phyloP scores from a whole-genome alignment of 495 filamentous ascomycete species.

The Barbatosphaeria neglecta region DNA sequence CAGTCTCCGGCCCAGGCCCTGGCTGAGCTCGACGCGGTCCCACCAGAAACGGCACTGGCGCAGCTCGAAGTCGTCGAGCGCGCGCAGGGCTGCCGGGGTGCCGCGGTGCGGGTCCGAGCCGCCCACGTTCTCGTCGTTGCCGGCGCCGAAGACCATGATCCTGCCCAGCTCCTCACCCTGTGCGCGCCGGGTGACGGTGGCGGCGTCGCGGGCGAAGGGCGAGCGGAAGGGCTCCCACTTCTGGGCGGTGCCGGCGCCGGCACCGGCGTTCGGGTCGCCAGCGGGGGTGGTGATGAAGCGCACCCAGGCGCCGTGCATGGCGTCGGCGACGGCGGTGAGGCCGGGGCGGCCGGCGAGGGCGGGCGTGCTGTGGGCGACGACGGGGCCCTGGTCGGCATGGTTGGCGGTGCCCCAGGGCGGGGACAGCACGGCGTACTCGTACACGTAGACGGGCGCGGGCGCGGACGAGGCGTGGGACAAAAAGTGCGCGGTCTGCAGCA shows the following conservation, averaged over 20 bases:
- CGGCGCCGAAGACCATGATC: constrained; percentile 47
- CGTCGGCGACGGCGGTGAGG: constrained; percentile 36
- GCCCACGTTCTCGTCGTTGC: constrained; percentile 44
- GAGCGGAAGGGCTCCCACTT: constrained; percentile 20
- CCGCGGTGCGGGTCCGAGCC: constrained; percentile 26
- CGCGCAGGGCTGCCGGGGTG: constrained; percentile 27
- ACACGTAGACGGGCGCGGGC: constrained; percentile 36
- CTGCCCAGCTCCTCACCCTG: constrained; percentile 16
- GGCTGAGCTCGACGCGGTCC: constrained; percentile 24
- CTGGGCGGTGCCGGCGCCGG: constrained; percentile 12
- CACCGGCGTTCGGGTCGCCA: constrained; percentile 37
- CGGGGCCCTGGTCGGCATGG: constrained; percentile 46
- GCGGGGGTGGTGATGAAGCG: constrained; percentile 35
- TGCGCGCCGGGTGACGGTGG: too few relatives aligned
- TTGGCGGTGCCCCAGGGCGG: constrained; percentile 39
- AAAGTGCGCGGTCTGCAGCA: constrained; percentile 47
- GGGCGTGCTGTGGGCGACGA: constrained; percentile 41
- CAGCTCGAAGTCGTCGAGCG: constrained; percentile 30
- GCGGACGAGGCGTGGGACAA: constrained; percentile 17
- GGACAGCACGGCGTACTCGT: constrained; percentile 44
- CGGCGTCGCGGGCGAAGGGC: constrained; percentile 4
- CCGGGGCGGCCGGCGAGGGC: constrained; percentile 26
- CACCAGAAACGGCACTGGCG: constrained; percentile 50
- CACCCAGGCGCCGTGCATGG: constrained; percentile 44
- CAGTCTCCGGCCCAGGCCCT: constrained; percentile 23